Percentiles rank a stretch among this genome's conserved stretches.
phyloP scores from a whole-genome alignment of 179 eudicot genomes.

The Silene coronaria region DNA sequence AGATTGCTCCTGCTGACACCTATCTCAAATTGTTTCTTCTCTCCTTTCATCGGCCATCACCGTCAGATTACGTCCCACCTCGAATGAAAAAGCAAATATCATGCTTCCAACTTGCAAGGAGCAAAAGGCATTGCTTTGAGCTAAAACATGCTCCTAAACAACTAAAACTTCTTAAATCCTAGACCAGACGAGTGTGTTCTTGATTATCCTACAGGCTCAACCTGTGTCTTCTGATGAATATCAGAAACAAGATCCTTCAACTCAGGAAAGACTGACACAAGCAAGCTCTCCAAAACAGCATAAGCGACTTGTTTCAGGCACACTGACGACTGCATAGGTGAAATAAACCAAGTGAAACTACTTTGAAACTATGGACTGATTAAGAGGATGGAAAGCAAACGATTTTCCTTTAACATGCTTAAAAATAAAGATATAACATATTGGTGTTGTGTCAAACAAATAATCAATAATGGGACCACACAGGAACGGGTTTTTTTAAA shows the following conservation, averaged over 20 bases:
- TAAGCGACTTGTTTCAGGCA: constrained; percentile 91
- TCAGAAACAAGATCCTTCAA: constrained; percentile 63
- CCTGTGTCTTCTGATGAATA: constrained; percentile 52
- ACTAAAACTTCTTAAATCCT: background rate
- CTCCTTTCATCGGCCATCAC: constrained; percentile 3
- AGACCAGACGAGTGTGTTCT: background rate
- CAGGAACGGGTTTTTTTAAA: background rate
- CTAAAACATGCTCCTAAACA: constrained; percentile 7
- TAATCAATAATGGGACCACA: too few relatives aligned
- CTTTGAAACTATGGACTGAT: background rate
- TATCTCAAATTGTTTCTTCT: background rate
- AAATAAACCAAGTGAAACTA: background rate
- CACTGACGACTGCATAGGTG: constrained; percentile 57
- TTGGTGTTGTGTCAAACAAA: background rate
- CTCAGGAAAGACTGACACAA: constrained; percentile 82
- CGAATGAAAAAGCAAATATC: background rate
- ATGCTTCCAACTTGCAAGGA: background rate
- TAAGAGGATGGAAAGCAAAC: background rate
- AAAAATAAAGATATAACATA: too few relatives aligned
- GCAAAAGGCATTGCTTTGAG: constrained; percentile 6
- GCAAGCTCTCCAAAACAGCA: constrained; percentile 60
- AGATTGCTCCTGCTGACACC: background rate
- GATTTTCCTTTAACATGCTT: too few relatives aligned
- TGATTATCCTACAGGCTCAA: constrained; percentile 18
- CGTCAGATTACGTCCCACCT: background rate